Evolutionary conservation across 331 rosid genomes (phyloP), one percentile per base, ranked within the genome.

Genomic region (Malus hybrid): DNA sequence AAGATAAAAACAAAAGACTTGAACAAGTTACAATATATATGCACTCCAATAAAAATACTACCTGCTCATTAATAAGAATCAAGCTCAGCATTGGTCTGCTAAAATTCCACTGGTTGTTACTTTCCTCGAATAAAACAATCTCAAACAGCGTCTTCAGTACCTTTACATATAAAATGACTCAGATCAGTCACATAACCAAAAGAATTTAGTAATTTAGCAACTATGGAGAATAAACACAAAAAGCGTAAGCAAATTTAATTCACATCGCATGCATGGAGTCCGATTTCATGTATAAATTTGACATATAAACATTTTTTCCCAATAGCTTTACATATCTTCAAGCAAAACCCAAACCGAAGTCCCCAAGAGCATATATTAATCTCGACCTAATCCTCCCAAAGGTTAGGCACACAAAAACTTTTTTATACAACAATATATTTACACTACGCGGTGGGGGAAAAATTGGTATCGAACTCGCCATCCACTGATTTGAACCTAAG

Each of bases 11-110:
- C 7, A 14, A 19, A n/a, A 30, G 57, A 13, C 44, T 58, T 39
- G 7, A 39, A 58, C 56, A 60, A 7, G 33, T 48, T 20, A 71
- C 14, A 72, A 5, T 72, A 26, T 24, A 22, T 2, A 22, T 60
- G 33, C 32, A 28, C 12, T 32, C 11, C 57, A 58, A 55, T 36
- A 52, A 19, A 62, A 78, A 60, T 16, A 66, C 75, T 76, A 91
- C 98, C 98, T 93, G 93, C 77, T 88, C 96, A 66, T 88, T 91
- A 55, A 89, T 91, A 32, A 93, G 93, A 77, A 89, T 89, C 82
- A 93, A 79, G 81, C 98, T 91, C 82, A 93, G 84, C 89, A 89
- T 93, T 78, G 97, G 93, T 81, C 98, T 85, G 86, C 98, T 81
- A 80, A 91, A 93, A 88, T 87, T 78, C 97, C 94, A 93, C 73